A percentile compares a stretch with the other conserved stretches of the same genome.
Evolutionary conservation across 2,329 filamentous ascomycete genomes (phyloP).

Genomic region (Ophiostoma montium): DNA sequence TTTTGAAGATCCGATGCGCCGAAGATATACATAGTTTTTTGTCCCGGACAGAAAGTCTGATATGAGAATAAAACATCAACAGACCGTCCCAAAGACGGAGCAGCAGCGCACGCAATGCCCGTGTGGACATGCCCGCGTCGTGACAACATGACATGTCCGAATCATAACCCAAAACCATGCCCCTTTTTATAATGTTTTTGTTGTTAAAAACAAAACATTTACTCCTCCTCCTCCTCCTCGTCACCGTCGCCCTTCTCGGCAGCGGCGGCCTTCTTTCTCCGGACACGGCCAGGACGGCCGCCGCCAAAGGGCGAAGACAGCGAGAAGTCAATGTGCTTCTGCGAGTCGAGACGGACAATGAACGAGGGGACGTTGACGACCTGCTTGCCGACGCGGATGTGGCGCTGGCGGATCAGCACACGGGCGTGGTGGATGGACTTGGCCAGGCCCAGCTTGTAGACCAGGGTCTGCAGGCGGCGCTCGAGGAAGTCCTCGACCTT

Average conservation of each 20-base stretch:
- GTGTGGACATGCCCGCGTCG: slow-evolving; percentile 3
- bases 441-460: slow-evolving; percentile 99
- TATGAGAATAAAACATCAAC: background rate
- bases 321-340: slow-evolving; percentile 99
- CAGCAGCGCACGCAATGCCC: background rate
- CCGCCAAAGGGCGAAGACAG: slow-evolving; percentile 96
- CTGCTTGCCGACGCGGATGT: slow-evolving; percentile 99
- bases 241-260: slow-evolving; percentile 71
- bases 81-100: background rate
- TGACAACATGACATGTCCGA: background rate
- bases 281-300: slow-evolving; percentile 91
- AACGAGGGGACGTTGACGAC: slow-evolving; percentile 99
- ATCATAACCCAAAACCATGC: slow-evolving; percentile 1
- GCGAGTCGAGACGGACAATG: slow-evolving; percentile 98
- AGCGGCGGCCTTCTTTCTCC: slow-evolving; percentile 99
- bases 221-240: slow-evolving; percentile 62
- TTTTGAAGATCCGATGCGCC: slow-evolving; percentile 12
- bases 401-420: slow-evolving; percentile 98
- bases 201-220: background rate
- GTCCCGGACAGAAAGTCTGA: slow-evolving; percentile 5
- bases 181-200: background rate
- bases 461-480: slow-evolving; percentile 98
- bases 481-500: slow-evolving; percentile 99
- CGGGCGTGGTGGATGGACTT: slow-evolving; percentile 99
- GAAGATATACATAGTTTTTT: slow-evolving; percentile 6